phyloP scores from a whole-genome alignment of 1,284 basidiomycete genomes.

The Boletus semigastroideus region DNA sequence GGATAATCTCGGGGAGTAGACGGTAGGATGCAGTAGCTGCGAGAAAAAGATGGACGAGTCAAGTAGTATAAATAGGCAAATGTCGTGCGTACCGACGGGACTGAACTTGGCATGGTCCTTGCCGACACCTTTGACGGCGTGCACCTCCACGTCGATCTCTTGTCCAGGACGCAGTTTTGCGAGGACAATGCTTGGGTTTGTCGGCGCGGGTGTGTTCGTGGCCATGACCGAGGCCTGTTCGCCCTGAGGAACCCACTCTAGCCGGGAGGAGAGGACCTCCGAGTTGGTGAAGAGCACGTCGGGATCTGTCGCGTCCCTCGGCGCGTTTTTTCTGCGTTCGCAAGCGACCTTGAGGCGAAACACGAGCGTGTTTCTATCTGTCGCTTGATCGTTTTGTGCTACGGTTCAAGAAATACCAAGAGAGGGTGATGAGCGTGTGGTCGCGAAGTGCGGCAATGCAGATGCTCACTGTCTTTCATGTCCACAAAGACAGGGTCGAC shows the following conservation, averaged over 20 bases:
- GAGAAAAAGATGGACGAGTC: not conserved
- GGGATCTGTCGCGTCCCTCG: conserved; percentile 62
- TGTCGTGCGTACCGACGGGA: conserved; percentile 77
- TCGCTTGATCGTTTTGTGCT: conserved; percentile 57
- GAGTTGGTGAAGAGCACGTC: conserved; percentile 68
- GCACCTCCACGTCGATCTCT: conserved; percentile 81
- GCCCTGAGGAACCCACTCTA: conserved; percentile 87
- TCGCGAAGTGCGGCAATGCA: not conserved
- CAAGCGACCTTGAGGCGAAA: conserved; percentile 81
- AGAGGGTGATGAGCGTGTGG: not conserved
- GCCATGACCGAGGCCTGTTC: conserved; percentile 66
- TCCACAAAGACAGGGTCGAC: conserved; percentile 76
- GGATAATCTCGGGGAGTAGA: conserved; percentile 83
- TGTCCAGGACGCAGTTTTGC: conserved; percentile 95
- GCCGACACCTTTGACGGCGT: conserved; percentile 94
- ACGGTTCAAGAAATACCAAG: not conserved
- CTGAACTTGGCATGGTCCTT: conserved; percentile 98
- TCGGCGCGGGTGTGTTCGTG: conserved; percentile 60
- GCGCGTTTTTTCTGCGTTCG: conserved; percentile 54
- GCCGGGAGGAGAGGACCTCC: conserved; percentile 76
- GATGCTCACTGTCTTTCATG: conserved; percentile 41
- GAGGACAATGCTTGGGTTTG: conserved; percentile 85
- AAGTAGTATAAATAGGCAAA: not conserved
- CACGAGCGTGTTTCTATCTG: conserved; percentile 91
- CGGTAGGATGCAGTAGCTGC: conserved; percentile 94